Evolutionary conservation across 257 asterid genomes (phyloP), one percentile per base, ranked within the genome.

Genomic region (Fraxinus anomala): DNA sequence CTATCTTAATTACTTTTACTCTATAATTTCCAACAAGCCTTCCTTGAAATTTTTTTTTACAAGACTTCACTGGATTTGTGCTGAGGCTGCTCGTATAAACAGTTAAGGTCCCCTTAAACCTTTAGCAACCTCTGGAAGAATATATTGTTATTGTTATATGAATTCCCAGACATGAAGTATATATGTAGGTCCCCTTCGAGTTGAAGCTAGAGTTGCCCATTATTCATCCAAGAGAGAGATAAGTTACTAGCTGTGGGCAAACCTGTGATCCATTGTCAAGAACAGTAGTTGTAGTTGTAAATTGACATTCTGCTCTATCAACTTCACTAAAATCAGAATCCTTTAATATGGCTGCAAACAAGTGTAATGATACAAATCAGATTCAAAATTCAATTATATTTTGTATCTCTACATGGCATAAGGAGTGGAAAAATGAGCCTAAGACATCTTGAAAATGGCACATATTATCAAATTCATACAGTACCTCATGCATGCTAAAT

Each of bases 201-300:
- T 36, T 76, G 47, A 31, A 31, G 28, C 70, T n/a, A 66, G 19
- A 19, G 61, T 76, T 76, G 26, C 14, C 44, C 59, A 23, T 33
- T 26, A 30, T 12, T 44, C n/a, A 42, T 76, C 71, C 34, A 65
- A 72, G 42, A 77, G 65, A 34, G 42, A 49, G 47, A 73, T 26
- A 61, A 69, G 70, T 54, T 66, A 33, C 67, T 30, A 65, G 31
- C 11, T 26, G 66, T 40, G 37, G 73, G 16, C 89, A 77, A 74
- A 96, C 99, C 98, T 96, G 99, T 76, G 99, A 87, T 86, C 99
- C 99, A 61, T 96, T 92, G 24, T 93, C 98, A 68, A 96, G 82
- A 77, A 87, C 87, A 23, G 99, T 96, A 72, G 99, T 92, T 73
- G 94, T 92, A 70, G 99, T 96, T 40, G 97, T 89, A 77, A 96